Evolutionary conservation across 2,329 filamentous ascomycete genomes (phyloP).

Genomic region (Penicillium nordicum): DNA sequence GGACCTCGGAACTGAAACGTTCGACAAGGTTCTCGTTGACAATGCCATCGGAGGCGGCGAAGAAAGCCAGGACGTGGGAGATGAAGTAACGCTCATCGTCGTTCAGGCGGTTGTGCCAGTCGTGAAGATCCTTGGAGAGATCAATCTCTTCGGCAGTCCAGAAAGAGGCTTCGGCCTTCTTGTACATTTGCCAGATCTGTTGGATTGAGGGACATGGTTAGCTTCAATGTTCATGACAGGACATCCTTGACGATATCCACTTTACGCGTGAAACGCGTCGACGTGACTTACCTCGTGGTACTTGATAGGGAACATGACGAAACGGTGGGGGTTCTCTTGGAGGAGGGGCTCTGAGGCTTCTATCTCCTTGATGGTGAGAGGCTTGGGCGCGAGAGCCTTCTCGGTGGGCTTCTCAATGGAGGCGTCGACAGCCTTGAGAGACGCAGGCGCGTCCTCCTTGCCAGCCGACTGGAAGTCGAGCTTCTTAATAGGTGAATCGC

Average conservation of each 20-base stretch:
- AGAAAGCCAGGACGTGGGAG: conserved; percentile 98
- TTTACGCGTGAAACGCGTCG: conserved; percentile 64
- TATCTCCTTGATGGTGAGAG: conserved; percentile 58
- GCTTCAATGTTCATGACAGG: conserved; percentile 3
- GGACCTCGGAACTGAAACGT: conserved; percentile 94
- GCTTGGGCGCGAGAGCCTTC: conserved; percentile 42
- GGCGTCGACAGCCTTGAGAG: conserved; percentile 50
- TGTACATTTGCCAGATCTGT: conserved; percentile 99
- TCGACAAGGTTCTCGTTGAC: conserved; percentile 99
- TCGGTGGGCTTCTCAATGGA: conserved; percentile 55
- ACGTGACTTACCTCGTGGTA: conserved; percentile 87
- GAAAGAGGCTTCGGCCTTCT: conserved; percentile 99
- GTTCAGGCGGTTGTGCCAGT: conserved; percentile 97
- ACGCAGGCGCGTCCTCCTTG: conserved; percentile 74
- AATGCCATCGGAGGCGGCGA: conserved; percentile 96
- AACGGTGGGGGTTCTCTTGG: conserved; percentile 91
- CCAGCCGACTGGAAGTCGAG: conserved; percentile 68
- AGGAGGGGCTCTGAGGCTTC: conserved; percentile 87
- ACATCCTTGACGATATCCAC: conserved; percentile 41
- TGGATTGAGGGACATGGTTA: conserved; percentile 12
- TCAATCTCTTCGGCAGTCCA: conserved; percentile 99
- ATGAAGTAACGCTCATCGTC: conserved; percentile 98
- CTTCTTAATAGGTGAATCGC: conserved; percentile 85
- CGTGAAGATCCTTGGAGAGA: conserved; percentile 95
- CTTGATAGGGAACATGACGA: conserved; percentile 98